Evolutionary conservation across 2,329 filamentous ascomycete species (phyloP).

Genomic region (Sporothrix phasma): DNA sequence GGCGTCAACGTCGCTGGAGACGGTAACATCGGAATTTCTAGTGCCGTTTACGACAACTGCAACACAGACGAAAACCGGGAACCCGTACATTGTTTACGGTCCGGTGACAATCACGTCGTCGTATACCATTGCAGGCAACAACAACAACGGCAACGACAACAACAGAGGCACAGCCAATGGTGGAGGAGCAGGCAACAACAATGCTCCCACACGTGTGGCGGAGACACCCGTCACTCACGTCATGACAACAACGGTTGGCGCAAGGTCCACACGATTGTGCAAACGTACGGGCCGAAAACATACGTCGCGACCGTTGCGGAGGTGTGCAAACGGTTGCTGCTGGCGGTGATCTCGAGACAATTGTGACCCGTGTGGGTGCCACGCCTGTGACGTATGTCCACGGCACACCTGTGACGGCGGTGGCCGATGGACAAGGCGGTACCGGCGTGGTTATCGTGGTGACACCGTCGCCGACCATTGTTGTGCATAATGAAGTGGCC

Average conservation of each 20-base stretch:
- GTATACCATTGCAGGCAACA: slow-evolving; percentile 13
- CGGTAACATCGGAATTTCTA: slow-evolving; percentile 4
- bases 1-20: neutral
- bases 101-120: slow-evolving; percentile 20
- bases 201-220: neutral
- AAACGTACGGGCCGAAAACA: slow-evolving; percentile 17
- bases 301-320: slow-evolving; percentile 16
- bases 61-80: neutral
- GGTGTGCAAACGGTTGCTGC: slow-evolving; percentile 16
- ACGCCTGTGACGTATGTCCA: neutral
- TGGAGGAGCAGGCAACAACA: neutral
- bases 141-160: neutral
- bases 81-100: slow-evolving; percentile 17
- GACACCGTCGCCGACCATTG: slow-evolving; percentile 3
- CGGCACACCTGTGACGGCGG: neutral
- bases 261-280: slow-evolving; percentile 18
- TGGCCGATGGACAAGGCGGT: neutral
- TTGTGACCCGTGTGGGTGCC: slow-evolving; percentile 8
- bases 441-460: slow-evolving; percentile 3
- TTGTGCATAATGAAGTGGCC: neutral
- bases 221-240: slow-evolving; percentile 17
- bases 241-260: slow-evolving; percentile 19
- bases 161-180: neutral
- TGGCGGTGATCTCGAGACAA: slow-evolving; percentile 14
- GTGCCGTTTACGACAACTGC: slow-evolving; percentile 9